These are phyloP conservation scores for Daphne laureola DNA, from an alignment of 441 rosid genomes.

Conservation along the genomic window DNA sequence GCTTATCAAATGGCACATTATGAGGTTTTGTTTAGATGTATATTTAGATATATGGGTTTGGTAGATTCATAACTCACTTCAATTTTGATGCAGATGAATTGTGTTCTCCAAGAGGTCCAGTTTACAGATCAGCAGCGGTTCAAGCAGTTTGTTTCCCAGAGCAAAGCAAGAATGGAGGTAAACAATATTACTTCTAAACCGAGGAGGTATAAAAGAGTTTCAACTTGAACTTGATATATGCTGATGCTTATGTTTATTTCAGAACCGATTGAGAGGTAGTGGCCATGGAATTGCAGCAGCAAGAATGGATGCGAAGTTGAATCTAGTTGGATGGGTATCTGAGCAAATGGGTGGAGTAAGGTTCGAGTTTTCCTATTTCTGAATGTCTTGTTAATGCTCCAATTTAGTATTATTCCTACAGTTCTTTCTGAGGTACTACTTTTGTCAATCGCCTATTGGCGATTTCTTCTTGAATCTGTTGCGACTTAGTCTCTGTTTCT, in stretches of 20 bases:
- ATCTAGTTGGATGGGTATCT: constrained; percentile 85
- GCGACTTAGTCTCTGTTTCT: constrained; percentile 11
- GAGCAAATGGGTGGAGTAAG: constrained; percentile 99
- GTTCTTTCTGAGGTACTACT: background rate
- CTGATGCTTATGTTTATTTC: constrained; percentile 13
- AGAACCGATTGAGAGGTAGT: constrained; percentile 86
- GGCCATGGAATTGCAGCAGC: constrained; percentile 89
- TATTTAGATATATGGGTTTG: too few species aligned
- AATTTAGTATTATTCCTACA: constrained; percentile 1
- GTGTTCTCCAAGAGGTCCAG: constrained; percentile 86
- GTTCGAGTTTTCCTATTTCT: constrained; percentile 26
- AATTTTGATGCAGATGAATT: constrained; percentile 40
- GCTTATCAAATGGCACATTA: background rate
- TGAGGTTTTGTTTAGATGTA: too few species aligned
- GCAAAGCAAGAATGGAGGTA: constrained; percentile 97
- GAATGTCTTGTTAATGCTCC: background rate
- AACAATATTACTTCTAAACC: constrained; percentile 9
- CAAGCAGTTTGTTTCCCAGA: constrained; percentile 92
- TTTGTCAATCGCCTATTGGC: background rate
- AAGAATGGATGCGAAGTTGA: constrained; percentile 93
- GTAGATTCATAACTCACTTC: too few species aligned
- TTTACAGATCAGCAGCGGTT: constrained; percentile 95
- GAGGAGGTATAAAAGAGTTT: constrained; percentile 2
- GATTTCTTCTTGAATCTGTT: constrained; percentile 2
- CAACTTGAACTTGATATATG: constrained; percentile 11